phyloP scores from a whole-genome alignment of 2,329 filamentous ascomycete species.

The Hirsutella minnesotensis region DNA sequence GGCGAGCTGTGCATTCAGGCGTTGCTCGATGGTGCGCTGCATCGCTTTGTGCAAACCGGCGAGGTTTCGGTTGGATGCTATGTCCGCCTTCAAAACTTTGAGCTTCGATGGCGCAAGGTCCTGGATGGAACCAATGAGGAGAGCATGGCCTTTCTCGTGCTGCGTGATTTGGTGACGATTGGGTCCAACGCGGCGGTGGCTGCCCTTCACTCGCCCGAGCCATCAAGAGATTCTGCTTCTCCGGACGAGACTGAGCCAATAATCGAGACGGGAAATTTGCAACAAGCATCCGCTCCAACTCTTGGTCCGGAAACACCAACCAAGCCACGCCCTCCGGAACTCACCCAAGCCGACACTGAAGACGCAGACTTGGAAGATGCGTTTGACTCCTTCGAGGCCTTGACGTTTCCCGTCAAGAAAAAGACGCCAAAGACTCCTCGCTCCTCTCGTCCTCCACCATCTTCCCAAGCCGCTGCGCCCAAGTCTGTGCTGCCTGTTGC shows the following conservation, averaged over 20 bases:
- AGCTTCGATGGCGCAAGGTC: conserved; percentile 17
- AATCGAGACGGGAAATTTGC: background rate
- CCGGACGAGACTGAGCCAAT: background rate
- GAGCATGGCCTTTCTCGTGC: conserved; percentile 31
- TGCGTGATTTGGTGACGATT: conserved; percentile 31
- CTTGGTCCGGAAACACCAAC: background rate
- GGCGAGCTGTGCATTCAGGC: conserved; percentile 43
- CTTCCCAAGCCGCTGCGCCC: background rate
- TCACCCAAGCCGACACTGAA: conserved; percentile 3
- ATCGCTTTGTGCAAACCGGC: conserved; percentile 33
- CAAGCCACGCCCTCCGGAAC: background rate
- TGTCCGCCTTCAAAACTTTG: conserved; percentile 31
- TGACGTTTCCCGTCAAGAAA: conserved; percentile 15
- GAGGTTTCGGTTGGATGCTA: conserved; percentile 36
- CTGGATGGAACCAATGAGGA: background rate
- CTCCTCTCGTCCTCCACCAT: background rate
- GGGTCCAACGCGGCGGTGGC: conserved; percentile 35
- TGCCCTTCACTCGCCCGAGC: conserved; percentile 8
- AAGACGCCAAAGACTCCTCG: background rate
- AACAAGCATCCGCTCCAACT: background rate
- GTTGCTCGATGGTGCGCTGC: conserved; percentile 31
- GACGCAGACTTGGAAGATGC: conserved; percentile 20
- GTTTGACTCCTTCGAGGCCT: conserved; percentile 25
- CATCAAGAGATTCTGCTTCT: background rate
- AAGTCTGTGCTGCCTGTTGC: conserved; percentile 19